Evolutionary conservation across 192 early-diverging fungal species (phyloP).

Genomic region (Linnemannia hyalina): DNA sequence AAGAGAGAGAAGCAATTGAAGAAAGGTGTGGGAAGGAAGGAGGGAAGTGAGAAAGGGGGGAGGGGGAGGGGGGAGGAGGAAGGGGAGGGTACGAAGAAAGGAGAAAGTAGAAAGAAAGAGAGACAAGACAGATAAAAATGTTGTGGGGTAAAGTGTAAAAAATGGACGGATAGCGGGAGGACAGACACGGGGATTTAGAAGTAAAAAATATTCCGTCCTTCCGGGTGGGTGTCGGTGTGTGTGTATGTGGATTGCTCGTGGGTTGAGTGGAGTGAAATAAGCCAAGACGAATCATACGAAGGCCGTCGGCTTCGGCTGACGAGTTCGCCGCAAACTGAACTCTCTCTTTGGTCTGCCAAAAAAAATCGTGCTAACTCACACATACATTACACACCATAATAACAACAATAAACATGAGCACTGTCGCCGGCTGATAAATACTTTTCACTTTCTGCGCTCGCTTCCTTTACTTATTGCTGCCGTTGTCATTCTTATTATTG

Average conservation of each 20-base stretch:
- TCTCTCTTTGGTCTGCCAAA: background rate
- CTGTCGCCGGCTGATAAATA: background rate
- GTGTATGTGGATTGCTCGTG: too few relatives aligned
- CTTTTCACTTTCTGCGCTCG: background rate
- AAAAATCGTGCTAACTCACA: background rate
- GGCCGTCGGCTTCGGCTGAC: slow-evolving; percentile 1
- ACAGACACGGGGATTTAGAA: background rate
- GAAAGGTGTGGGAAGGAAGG: background rate
- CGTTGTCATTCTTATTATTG: background rate
- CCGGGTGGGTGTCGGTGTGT: background rate
- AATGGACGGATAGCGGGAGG: background rate
- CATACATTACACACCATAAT: background rate
- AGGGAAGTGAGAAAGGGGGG: background rate
- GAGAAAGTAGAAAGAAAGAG: background rate
- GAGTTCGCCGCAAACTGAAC: slow-evolving; percentile 8
- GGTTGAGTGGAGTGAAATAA: background rate
- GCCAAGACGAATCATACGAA: background rate
- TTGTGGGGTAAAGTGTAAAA: slow-evolving; percentile 14
- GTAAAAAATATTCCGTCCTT: too few relatives aligned
- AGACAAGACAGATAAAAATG: background rate
- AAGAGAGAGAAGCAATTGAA: background rate
- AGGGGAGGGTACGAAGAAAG: background rate
- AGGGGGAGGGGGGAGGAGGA: background rate
- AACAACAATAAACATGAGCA: background rate
- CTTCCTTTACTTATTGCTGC: too few relatives aligned